Conservation (phyloP, 495 filamentous ascomycete species). For the Tuber brumale region DNA sequence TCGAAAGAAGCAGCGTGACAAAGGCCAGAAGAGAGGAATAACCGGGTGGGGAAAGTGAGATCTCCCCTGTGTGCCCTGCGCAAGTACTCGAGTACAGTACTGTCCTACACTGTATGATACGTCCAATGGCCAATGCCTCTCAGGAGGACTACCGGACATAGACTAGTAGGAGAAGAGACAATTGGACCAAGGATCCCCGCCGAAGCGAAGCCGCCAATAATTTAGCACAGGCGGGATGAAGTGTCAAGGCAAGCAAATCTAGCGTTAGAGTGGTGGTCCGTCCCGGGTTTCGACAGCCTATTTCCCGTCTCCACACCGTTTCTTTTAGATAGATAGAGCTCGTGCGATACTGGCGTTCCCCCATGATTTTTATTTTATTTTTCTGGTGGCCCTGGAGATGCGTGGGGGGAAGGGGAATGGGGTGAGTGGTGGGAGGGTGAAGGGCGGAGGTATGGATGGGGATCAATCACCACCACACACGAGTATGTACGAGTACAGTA, state of each 20-base stretch:
- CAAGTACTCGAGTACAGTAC: not conserved
- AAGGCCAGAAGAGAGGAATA: not conserved
- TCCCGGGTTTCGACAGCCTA: constrained; percentile 38
- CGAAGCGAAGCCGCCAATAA: constrained; percentile 39
- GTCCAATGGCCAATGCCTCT: not conserved
- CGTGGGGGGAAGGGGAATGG: constrained; percentile 18
- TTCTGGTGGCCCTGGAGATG: constrained; percentile 20
- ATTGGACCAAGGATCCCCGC: constrained; percentile 35
- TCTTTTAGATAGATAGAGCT: constrained; percentile 31
- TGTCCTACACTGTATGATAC: not conserved
- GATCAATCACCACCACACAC: not conserved
- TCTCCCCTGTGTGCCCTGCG: not conserved
- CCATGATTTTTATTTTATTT: constrained; percentile 22
- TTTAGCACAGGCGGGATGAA: constrained; percentile 38
- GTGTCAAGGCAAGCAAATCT: constrained; percentile 30
- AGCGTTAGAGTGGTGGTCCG: constrained; percentile 32
- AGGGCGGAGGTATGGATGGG: not conserved
- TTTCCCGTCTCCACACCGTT: constrained; percentile 38
- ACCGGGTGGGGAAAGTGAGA: not conserved
- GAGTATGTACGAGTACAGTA: constrained; percentile 13
- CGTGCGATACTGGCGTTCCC: constrained; percentile 34
- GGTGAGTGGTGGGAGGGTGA: constrained; percentile 5
- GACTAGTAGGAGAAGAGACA: constrained; percentile 12
- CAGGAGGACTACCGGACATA: constrained; percentile 13
- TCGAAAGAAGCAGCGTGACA: not conserved